phyloP scores from a whole-genome alignment of 2,329 filamentous ascomycete genomes.

The Coniochaeta sp. region DNA sequence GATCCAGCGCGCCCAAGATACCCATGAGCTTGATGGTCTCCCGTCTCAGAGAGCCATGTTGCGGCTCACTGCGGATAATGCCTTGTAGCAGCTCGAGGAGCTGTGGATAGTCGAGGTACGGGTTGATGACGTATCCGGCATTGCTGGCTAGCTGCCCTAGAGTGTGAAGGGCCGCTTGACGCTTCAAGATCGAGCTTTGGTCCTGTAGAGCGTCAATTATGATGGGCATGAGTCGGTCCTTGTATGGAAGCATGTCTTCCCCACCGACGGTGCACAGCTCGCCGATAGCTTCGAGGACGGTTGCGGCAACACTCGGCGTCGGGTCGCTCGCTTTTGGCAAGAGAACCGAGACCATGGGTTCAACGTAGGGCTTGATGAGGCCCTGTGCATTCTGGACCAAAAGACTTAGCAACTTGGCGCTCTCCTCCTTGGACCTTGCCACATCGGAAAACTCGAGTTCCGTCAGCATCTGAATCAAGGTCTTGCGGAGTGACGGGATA shows the following conservation, averaged over 20 bases:
- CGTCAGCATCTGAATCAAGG: conserved; percentile 90
- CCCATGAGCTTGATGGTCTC: conserved; percentile 97
- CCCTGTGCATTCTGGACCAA: conserved; percentile 89
- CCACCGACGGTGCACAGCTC: conserved; percentile 91
- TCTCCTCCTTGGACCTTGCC: conserved; percentile 90
- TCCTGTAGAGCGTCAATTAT: conserved; percentile 93
- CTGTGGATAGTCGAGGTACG: conserved; percentile 91
- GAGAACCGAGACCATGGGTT: conserved; percentile 92
- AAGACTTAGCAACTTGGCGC: conserved; percentile 83
- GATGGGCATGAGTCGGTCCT: conserved; percentile 87
- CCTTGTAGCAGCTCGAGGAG: conserved; percentile 86
- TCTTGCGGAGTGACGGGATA: conserved; percentile 89
- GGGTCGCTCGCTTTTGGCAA: conserved; percentile 83
- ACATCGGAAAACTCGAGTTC: conserved; percentile 96
- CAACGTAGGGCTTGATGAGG: conserved; percentile 92
- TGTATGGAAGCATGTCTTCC: conserved; percentile 87
- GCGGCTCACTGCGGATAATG: conserved; percentile 85
- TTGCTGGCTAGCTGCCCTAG: conserved; percentile 91
- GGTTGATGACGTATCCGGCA: conserved; percentile 94
- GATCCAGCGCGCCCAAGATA: conserved; percentile 88
- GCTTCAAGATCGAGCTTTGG: conserved; percentile 80
- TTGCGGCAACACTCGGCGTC: conserved; percentile 83
- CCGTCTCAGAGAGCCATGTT: conserved; percentile 74
- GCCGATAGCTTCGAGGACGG: conserved; percentile 90
- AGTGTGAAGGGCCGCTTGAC: conserved; percentile 84